Conservation (phyloP, 129 eudicot genomes). For the Escallonia herrerae region DNA sequence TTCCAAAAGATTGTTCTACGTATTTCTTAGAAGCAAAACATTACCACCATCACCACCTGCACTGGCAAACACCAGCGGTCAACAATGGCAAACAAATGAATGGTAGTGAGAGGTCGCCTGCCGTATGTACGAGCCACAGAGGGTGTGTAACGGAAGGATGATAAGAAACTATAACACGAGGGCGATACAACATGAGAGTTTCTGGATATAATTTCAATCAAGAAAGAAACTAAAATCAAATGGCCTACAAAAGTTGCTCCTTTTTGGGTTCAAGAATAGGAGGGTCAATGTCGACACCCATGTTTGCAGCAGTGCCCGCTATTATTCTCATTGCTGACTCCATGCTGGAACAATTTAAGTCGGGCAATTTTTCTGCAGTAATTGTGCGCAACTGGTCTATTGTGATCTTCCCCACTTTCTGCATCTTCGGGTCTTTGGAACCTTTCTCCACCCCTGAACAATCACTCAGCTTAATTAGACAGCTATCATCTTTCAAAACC, state of each 20-base stretch:
- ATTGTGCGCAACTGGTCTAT: conserved; percentile 72
- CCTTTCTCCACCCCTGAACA: conserved; percentile 85
- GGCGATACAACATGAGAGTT: too few relatives aligned
- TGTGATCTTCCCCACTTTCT: conserved; percentile 91
- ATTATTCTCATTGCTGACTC: conserved; percentile 99
- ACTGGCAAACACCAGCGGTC: too few relatives aligned
- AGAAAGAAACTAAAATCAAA: too few relatives aligned
- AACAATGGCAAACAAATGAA: too few relatives aligned
- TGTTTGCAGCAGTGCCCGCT: conserved; percentile 97
- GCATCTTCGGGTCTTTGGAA: conserved; percentile 72
- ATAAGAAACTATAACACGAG: too few relatives aligned
- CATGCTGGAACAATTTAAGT: conserved; percentile 71
- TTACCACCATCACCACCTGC: too few relatives aligned
- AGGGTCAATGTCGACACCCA: conserved; percentile 97
- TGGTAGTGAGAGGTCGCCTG: too few relatives aligned
- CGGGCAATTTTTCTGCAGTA: conserved; percentile 91
- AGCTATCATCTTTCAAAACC: background rate
- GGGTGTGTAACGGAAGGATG: too few relatives aligned
- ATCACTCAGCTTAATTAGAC: background rate
- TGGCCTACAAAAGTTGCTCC: conserved; percentile 47
- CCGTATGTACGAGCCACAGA: too few relatives aligned
- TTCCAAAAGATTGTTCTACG: too few relatives aligned
- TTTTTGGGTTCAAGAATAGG: conserved; percentile 75
- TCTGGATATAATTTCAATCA: too few relatives aligned
- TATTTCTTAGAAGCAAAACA: too few relatives aligned